These are phyloP conservation scores for Arabis hirsuta DNA, from an alignment of 345 rosid genomes.

Conservation along the genomic window DNA sequence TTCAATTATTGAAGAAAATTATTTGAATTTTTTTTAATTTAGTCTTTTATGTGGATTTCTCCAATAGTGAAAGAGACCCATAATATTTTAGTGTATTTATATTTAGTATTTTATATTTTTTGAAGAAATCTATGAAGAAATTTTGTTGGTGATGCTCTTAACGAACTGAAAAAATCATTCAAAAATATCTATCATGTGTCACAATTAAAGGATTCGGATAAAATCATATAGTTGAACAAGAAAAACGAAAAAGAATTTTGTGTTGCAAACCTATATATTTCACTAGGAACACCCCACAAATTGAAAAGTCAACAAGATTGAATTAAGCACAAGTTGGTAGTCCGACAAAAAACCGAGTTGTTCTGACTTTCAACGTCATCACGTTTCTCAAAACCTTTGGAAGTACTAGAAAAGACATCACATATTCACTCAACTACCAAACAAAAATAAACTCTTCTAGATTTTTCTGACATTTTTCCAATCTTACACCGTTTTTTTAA, in stretches of 20 bases:
- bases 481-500: slow-evolving; percentile 1
- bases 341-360: slow-evolving; percentile 39
- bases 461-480: slow-evolving; percentile 22
- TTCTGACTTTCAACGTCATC: slow-evolving; percentile 37
- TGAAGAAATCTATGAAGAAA: too few species aligned
- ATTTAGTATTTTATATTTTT: too few species aligned
- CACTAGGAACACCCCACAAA: neutral
- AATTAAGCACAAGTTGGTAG: slow-evolving; percentile 19
- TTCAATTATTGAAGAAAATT: too few species aligned
- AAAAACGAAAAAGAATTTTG: slow-evolving; percentile 6
- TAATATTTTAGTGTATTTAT: too few species aligned
- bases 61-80: too few species aligned
- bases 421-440: slow-evolving; percentile 23
- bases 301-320: slow-evolving; percentile 44
- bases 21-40: too few species aligned
- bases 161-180: neutral
- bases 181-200: neutral
- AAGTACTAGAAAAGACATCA: slow-evolving; percentile 19
- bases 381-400: slow-evolving; percentile 18
- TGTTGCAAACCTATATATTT: neutral
- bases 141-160: too few species aligned
- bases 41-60: too few species aligned
- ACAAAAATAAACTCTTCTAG: slow-evolving; percentile 24
- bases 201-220: neutral
- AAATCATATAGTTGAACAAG: slow-evolving; percentile 20